These are phyloP conservation scores for Aspergillus diversus DNA, from an alignment of 495 filamentous ascomycete species.

Conservation along the genomic window DNA sequence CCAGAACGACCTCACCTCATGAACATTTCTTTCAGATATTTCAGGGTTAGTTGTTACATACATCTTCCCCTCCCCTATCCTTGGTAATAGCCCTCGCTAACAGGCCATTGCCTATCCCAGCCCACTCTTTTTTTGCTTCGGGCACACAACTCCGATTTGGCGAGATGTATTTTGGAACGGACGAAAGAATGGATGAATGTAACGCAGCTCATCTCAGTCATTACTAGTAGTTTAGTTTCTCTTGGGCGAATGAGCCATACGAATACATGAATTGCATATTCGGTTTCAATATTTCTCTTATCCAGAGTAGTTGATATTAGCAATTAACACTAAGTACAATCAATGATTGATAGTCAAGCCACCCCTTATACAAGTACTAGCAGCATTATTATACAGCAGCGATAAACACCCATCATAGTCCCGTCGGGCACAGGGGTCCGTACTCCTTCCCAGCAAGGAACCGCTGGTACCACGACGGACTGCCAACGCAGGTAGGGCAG, in stretches of 20 bases:
- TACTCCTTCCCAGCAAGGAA: constrained; percentile 14
- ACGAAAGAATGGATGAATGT: neutral
- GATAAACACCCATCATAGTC: neutral
- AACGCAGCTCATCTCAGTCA: neutral
- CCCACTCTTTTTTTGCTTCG: neutral
- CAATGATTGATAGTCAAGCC: neutral
- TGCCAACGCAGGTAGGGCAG: constrained; percentile 52
- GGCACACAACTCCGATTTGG: neutral
- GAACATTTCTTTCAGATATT: neutral
- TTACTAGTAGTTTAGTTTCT: neutral
- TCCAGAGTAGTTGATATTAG: neutral
- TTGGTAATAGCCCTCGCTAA: neutral
- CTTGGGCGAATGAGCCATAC: neutral
- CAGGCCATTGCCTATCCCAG: neutral
- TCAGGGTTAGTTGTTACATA: neutral
- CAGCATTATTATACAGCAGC: neutral
- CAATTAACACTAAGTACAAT: neutral
- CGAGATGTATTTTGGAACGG: neutral
- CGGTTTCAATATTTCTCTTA: no score
- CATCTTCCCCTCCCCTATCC: neutral
- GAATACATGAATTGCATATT: neutral
- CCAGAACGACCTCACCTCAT: neutral
- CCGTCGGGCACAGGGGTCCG: constrained; percentile 19
- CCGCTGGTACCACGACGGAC: constrained; percentile 43
- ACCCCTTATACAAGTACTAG: neutral